These are phyloP conservation scores for Beauveria caledonica DNA, from an alignment of 2,329 filamentous ascomycete genomes.

Conservation along the genomic window DNA sequence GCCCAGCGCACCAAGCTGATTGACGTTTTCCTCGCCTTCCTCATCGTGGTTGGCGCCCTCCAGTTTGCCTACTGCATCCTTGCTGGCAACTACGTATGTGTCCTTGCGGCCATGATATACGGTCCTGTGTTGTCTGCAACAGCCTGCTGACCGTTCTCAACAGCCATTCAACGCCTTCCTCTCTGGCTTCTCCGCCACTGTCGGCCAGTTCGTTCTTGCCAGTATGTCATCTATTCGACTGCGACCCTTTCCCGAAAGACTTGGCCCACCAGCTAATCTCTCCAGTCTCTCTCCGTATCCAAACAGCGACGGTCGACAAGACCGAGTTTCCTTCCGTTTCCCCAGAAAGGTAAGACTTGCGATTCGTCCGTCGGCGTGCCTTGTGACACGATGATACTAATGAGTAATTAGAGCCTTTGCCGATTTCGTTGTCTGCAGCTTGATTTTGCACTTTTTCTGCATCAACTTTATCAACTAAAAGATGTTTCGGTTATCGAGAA, in stretches of 20 bases:
- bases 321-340: conserved; percentile 67
- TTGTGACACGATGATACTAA: background rate
- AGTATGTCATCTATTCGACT: conserved; percentile 43
- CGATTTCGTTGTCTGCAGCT: conserved; percentile 88
- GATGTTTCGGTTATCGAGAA: background rate
- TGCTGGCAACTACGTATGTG: conserved; percentile 85
- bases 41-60: conserved; percentile 75
- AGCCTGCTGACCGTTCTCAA: conserved; percentile 15
- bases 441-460: conserved; percentile 97
- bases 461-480: conserved; percentile 97
- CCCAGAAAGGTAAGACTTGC: conserved; percentile 60
- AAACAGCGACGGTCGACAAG: conserved; percentile 80
- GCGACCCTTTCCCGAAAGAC: background rate
- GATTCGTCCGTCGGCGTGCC: background rate
- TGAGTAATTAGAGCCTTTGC: conserved; percentile 67
- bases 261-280: conserved; percentile 1
- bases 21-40: conserved; percentile 82
- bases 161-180: conserved; percentile 99
- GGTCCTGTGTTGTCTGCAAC: background rate
- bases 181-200: conserved; percentile 85
- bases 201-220: conserved; percentile 95
- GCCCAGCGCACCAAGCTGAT: conserved; percentile 87
- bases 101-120: background rate
- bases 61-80: conserved; percentile 92
- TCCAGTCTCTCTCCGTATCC: conserved; percentile 70